Evolutionary conservation across 495 filamentous ascomycete species (phyloP).

Genomic region (Penicillium odoratum): DNA sequence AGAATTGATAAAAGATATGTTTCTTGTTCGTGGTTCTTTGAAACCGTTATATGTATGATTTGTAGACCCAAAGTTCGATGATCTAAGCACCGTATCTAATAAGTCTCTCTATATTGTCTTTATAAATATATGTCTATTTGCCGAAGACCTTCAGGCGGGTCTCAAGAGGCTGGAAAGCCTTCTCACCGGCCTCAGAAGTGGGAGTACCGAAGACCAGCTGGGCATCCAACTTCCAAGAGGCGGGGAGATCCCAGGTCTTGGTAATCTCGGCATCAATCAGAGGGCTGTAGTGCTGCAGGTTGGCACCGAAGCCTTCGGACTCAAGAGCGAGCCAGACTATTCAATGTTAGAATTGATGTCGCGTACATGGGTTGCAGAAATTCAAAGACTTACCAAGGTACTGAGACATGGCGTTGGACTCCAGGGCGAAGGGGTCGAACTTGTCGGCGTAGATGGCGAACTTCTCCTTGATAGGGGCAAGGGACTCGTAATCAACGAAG

Average conservation of each 20-base stretch:
- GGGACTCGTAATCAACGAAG: conserved; percentile 47
- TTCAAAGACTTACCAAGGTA: conserved; percentile 36
- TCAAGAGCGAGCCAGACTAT: conserved; percentile 52
- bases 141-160: conserved; percentile 46
- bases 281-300: conserved; percentile 59
- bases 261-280: conserved; percentile 45
- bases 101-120: not conserved
- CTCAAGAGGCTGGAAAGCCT: conserved; percentile 39
- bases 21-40: too few species aligned
- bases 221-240: conserved; percentile 47
- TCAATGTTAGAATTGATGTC: conserved; percentile 7
- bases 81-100: too few species aligned
- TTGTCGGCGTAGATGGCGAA: conserved; percentile 49
- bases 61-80: too few species aligned
- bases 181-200: conserved; percentile 34
- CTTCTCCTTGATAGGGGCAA: conserved; percentile 43
- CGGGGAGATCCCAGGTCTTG: conserved; percentile 44
- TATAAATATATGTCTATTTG: conserved; percentile 23
- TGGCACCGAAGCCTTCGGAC: conserved; percentile 51
- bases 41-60: too few species aligned
- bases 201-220: conserved; percentile 54
- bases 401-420: conserved; percentile 55
- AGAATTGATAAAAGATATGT: too few species aligned
- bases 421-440: conserved; percentile 49
- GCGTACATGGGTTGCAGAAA: not conserved